Evolutionary conservation across 768 basidiomycete species (phyloP).

Genomic region (Tylopilus rubrobrunneus): DNA sequence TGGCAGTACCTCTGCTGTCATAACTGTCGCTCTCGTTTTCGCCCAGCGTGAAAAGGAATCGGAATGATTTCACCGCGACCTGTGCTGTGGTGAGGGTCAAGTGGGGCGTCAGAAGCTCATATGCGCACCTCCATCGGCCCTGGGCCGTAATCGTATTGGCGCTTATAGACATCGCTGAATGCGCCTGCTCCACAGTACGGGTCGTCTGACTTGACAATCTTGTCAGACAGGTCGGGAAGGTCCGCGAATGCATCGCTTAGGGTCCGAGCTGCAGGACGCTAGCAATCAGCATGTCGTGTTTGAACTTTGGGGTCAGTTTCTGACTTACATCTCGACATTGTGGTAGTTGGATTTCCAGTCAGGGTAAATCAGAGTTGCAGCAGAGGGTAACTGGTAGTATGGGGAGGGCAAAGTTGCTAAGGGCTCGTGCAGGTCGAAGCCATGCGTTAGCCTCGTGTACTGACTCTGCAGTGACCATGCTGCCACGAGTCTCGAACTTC

Average conservation of each 20-base stretch:
- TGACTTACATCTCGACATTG: neutral
- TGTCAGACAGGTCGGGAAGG: neutral
- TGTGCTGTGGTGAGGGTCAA: neutral
- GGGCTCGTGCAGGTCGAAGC: too few species aligned
- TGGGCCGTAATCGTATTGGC: neutral
- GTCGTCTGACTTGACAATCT: neutral
- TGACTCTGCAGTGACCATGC: too few species aligned
- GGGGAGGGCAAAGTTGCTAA: neutral
- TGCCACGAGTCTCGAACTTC: too few species aligned
- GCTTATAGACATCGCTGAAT: neutral
- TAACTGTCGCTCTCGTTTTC: neutral
- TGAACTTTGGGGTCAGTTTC: neutral
- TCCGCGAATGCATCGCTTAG: neutral
- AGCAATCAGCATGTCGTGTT: neutral
- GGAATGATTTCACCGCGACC: neutral
- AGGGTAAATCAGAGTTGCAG: neutral
- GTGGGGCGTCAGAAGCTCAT: neutral
- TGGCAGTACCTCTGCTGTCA: neutral
- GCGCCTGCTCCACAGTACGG: conserved; percentile 2
- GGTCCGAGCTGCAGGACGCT: neutral
- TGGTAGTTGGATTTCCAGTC: neutral
- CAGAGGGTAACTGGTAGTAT: too few species aligned
- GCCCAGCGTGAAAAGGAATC: neutral
- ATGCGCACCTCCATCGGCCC: neutral
- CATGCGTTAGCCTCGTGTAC: too few species aligned